These are phyloP conservation scores for Rhododendron ovatum DNA, from an alignment of 148 eudicot species.

Conservation along the genomic window DNA sequence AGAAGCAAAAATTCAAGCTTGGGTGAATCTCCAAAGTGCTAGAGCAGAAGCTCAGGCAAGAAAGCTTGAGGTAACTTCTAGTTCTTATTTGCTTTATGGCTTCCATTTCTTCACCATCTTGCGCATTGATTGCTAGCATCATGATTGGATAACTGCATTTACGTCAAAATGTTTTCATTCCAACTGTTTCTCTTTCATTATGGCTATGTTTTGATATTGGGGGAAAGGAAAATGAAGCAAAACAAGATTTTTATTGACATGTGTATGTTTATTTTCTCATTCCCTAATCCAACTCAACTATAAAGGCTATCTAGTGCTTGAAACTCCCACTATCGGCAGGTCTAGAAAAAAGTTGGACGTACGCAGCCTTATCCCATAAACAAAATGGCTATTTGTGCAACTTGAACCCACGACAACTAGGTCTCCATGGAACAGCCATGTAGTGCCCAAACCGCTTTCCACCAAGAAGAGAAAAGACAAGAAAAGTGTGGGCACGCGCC, in stretches of 20 bases:
- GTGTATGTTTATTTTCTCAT: neutral
- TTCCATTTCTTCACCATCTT: neutral
- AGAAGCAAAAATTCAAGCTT: constrained; percentile 91
- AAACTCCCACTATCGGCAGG: neutral
- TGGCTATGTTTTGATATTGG: neutral
- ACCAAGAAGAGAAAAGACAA: neutral
- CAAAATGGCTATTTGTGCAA: neutral
- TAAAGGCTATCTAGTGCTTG: neutral
- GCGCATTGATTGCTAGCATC: neutral
- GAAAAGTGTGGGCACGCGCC: no score
- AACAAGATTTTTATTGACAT: neutral
- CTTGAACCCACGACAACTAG: neutral
- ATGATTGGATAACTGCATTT: neutral
- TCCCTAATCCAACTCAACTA: neutral
- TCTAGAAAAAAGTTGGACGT: neutral
- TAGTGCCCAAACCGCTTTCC: neutral
- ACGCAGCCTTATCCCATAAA: neutral
- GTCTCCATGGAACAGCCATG: neutral
- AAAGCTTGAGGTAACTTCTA: constrained; percentile 67
- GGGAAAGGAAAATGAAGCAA: neutral
- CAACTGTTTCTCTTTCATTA: neutral
- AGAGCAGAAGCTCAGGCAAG: constrained; percentile 96
- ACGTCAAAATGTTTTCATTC: neutral
- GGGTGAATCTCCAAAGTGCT: constrained; percentile 87
- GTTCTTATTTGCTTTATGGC: neutral